phyloP scores from a whole-genome alignment of 2,329 filamentous ascomycete genomes.

The Ascochyta rabiei region DNA sequence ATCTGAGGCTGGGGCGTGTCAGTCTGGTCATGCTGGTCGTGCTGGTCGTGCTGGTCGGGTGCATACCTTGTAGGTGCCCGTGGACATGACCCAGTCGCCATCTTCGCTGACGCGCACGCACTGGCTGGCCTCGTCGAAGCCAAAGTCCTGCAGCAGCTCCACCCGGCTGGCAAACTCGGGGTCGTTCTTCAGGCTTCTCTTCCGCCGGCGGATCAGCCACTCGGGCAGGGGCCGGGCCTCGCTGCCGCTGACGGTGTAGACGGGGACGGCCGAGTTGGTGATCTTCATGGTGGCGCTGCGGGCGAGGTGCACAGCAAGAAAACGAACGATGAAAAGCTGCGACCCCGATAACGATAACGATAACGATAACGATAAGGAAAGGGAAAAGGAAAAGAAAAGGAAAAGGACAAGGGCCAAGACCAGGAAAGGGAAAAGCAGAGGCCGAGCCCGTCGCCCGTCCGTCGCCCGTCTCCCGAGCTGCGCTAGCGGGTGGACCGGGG shows the following conservation, averaged over 20 bases:
- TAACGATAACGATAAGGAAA: too few relatives aligned
- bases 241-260: conserved; percentile 94
- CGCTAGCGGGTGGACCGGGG: too few relatives aligned
- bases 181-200: conserved; percentile 85
- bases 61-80: conserved; percentile 36
- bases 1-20: conserved; percentile 70
- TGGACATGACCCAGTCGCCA: conserved; percentile 75
- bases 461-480: neutral
- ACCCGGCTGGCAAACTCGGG: conserved; percentile 91
- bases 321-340: conserved; percentile 5
- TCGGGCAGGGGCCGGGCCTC: conserved; percentile 88
- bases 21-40: neutral
- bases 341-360: neutral
- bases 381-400: too few relatives aligned
- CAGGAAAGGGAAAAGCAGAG: too few relatives aligned
- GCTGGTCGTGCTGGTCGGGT: too few relatives aligned
- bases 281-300: conserved; percentile 69
- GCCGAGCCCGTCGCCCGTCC: neutral
- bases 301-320: neutral
- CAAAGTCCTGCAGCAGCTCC: conserved; percentile 95
- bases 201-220: conserved; percentile 89
- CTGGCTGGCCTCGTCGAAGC: conserved; percentile 92
- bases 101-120: conserved; percentile 92
- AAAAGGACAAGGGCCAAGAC: too few relatives aligned
- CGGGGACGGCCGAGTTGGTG: conserved; percentile 80